phyloP scores from a whole-genome alignment of 2,329 filamentous ascomycete genomes.

The Xylaria sp. region DNA sequence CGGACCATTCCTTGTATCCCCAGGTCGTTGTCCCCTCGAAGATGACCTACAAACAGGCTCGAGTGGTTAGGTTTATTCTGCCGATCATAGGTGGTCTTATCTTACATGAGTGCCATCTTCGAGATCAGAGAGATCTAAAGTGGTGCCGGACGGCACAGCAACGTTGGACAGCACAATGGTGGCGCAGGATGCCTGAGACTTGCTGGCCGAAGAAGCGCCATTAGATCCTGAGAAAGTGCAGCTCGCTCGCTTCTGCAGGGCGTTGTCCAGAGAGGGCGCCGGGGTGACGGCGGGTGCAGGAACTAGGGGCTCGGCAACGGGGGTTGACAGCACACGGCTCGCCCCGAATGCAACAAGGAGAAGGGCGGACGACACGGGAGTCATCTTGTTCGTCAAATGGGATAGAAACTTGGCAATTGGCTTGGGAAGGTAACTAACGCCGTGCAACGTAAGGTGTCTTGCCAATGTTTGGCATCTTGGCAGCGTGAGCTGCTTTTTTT shows the following conservation, averaged over 20 bases:
- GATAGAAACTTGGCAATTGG: not conserved
- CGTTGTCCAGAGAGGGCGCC: slow-evolving; percentile 19
- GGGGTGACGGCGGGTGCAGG: slow-evolving; percentile 17
- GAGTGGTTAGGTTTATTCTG: not conserved
- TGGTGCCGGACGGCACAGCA: slow-evolving; percentile 65
- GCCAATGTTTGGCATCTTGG: slow-evolving; percentile 17
- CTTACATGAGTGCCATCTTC: slow-evolving; percentile 59
- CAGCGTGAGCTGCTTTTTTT: slow-evolving; percentile 7
- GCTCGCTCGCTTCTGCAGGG: slow-evolving; percentile 27
- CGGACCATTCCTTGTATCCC: slow-evolving; percentile 72
- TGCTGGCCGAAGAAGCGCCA: slow-evolving; percentile 51
- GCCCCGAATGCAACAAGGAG: slow-evolving; percentile 29
- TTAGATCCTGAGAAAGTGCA: slow-evolving; percentile 67
- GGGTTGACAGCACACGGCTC: slow-evolving; percentile 14
- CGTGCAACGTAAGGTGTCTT: not conserved
- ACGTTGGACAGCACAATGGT: slow-evolving; percentile 64
- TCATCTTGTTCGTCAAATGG: slow-evolving; percentile 18
- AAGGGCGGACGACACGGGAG: slow-evolving; percentile 15
- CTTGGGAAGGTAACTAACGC: slow-evolving; percentile 9
- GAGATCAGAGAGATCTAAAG: slow-evolving; percentile 67
- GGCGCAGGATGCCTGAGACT: slow-evolving; percentile 62
- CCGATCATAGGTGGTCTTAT: not conserved
- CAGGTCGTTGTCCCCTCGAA: slow-evolving; percentile 75
- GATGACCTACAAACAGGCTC: slow-evolving; percentile 55
- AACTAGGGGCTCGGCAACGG: slow-evolving; percentile 4